Conservation (phyloP, 352 stramenopile species). For the Globisporangium spinosum region DNA sequence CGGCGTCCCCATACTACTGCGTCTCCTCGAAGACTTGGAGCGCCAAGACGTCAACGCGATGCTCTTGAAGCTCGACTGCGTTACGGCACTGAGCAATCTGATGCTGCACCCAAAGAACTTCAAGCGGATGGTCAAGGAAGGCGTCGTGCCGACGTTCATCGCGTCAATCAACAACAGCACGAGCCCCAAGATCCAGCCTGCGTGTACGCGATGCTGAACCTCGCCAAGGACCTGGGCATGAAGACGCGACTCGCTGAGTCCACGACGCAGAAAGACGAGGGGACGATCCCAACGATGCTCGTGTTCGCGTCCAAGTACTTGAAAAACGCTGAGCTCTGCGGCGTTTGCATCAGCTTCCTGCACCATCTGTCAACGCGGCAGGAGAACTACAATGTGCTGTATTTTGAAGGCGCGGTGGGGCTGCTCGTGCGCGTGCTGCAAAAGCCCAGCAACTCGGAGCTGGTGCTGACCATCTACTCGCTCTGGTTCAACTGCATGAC, state of each 20-base stretch:
- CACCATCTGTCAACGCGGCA: slow-evolving; percentile 60
- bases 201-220: slow-evolving; percentile 72
- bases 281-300: slow-evolving; percentile 67
- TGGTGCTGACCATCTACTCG: slow-evolving; percentile 39
- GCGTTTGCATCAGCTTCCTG: slow-evolving; percentile 65
- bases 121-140: slow-evolving; percentile 65
- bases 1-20: slow-evolving; percentile 49
- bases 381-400: slow-evolving; percentile 65
- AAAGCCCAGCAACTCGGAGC: slow-evolving; percentile 36
- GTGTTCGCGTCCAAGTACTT: slow-evolving; percentile 57
- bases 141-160: slow-evolving; percentile 67
- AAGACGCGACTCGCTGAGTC: slow-evolving; percentile 60
- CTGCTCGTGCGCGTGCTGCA: slow-evolving; percentile 55
- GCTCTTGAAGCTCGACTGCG: slow-evolving; percentile 74
- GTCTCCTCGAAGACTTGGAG: slow-evolving; percentile 31
- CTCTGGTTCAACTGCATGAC: slow-evolving; percentile 51
- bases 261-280: slow-evolving; percentile 29
- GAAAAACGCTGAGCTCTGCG: slow-evolving; percentile 56
- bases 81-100: slow-evolving; percentile 77
- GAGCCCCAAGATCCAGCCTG: slow-evolving; percentile 74
- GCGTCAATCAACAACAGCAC: slow-evolving; percentile 44
- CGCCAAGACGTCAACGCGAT: slow-evolving; percentile 23
- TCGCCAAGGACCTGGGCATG: slow-evolving; percentile 68
- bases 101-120: slow-evolving; percentile 84
- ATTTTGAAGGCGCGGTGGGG: slow-evolving; percentile 53